Evolutionary conservation across 2,329 filamentous ascomycete genomes (phyloP), one percentile per base, ranked within the genome.

Genomic region (Sporothrix brunneoviolacea): DNA sequence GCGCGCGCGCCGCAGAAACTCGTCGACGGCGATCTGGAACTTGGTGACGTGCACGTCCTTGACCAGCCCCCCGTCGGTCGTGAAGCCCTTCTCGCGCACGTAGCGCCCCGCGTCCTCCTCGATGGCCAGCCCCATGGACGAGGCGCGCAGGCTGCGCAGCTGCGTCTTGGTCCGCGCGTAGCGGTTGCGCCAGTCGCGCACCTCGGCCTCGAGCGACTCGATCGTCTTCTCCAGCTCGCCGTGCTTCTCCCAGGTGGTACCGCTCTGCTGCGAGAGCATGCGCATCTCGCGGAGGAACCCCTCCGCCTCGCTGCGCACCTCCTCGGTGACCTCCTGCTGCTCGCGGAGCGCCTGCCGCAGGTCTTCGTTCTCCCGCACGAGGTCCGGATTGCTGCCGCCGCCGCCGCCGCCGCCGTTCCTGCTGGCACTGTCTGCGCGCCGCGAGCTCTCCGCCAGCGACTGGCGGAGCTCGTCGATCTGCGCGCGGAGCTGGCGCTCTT

Each of bases 21-120:
- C 91, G 63, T 98, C 91, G 54, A 98, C 87, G 19, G 90, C 81
- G 54, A 97, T 84, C 66, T 98, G 93, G 71, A 95, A 97, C 62
- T 88, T 91, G 45, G 91, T 96, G 57, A 98, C 82, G 64, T 96
- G 87, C 12, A 96, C 79, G 66, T 96, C 93, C 68, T 88, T 91
- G 59, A 98, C 82, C 19, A 93, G 66, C 6, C 93, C 93, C 53
- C 83, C 79, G 12, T 84, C 79, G 33, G 85, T 77, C 19, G 80
- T 77, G 57, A 93, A 84, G 22, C 76, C 80, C 61, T 78, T 79
- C 47, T 88, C 82, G 45, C 79, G 79, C 36, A 83, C 68, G 55
- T 83, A 79, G 57, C 77, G 80, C 44, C 78, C 80, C n/a, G 83
- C 82, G 58, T 91, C 84, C 54, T 84, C 79, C 8, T 85, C 81